phyloP scores from a whole-genome alignment of 164 flowering plant genomes.

The Umbellularia californica region DNA sequence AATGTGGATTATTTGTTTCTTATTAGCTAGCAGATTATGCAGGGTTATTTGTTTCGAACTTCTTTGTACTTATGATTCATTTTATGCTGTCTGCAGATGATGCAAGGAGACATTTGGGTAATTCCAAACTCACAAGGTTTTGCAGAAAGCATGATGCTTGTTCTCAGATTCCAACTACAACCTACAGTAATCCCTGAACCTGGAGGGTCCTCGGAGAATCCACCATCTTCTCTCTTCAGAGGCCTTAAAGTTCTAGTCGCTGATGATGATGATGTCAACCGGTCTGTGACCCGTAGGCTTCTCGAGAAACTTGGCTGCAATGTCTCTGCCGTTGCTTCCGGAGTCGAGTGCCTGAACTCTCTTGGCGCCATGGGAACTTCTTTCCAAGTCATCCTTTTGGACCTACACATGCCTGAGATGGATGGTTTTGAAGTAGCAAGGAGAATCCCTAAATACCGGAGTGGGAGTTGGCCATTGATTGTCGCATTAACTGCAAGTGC shows the following conservation, averaged over 20 bases:
- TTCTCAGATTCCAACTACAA: conserved; percentile 56
- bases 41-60: not conserved
- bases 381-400: conserved; percentile 58
- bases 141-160: conserved; percentile 61
- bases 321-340: conserved; percentile 73
- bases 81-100: conserved; percentile 44
- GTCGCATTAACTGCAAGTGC: conserved; percentile 63
- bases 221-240: conserved; percentile 51
- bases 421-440: conserved; percentile 85
- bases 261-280: conserved; percentile 61
- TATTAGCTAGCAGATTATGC: not conserved
- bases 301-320: conserved; percentile 85
- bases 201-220: conserved; percentile 43
- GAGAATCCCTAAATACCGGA: conserved; percentile 57
- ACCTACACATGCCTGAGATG: conserved; percentile 76
- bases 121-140: conserved; percentile 56
- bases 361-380: conserved; percentile 40
- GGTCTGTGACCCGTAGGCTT: conserved; percentile 72
- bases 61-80: not conserved
- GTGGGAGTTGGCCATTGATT: conserved; percentile 68
- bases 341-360: conserved; percentile 69
- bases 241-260: conserved; percentile 70
- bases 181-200: conserved; percentile 37
- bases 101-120: conserved; percentile 93
- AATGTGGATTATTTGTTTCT: not conserved